A percentile compares a stretch with the other conserved stretches of the same genome.
These are phyloP conservation scores for Botryotinia globosa DNA, from an alignment of 2,329 filamentous ascomycete species.

Conservation along the genomic window DNA sequence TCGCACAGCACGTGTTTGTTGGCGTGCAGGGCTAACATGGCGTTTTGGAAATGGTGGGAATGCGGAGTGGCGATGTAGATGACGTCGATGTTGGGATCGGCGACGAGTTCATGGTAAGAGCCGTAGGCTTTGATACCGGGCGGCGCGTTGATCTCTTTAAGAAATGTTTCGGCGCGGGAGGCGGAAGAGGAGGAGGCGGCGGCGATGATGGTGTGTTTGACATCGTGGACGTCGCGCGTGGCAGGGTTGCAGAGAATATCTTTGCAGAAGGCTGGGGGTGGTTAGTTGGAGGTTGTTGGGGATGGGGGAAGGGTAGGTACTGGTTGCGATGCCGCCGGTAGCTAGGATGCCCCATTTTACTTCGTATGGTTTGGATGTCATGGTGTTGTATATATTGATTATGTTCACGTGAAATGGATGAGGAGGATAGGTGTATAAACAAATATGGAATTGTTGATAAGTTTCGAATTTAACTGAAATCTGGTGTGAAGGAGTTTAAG, in stretches of 20 bases:
- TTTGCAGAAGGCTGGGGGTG: constrained; percentile 51
- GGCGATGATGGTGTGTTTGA: constrained; percentile 61
- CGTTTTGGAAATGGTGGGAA: constrained; percentile 71
- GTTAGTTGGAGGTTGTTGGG: constrained; percentile 13
- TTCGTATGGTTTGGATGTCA: constrained; percentile 33
- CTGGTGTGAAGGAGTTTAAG: neutral
- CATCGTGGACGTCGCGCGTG: constrained; percentile 56
- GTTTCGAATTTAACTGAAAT: neutral
- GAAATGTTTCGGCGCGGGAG: constrained; percentile 58
- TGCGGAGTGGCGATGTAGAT: constrained; percentile 71
- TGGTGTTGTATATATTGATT: constrained; percentile 20
- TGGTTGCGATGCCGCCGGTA: constrained; percentile 40
- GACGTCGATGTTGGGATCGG: constrained; percentile 63
- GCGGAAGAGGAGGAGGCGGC: constrained; percentile 63
- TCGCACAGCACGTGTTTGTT: constrained; percentile 70
- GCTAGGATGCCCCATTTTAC: constrained; percentile 40
- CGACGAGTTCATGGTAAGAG: constrained; percentile 63
- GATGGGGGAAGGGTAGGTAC: constrained; percentile 24
- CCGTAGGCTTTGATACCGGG: constrained; percentile 61
- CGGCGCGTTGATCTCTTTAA: constrained; percentile 55
- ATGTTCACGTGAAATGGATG: neutral
- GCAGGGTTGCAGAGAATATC: constrained; percentile 62
- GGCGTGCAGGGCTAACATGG: constrained; percentile 60
- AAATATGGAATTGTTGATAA: too few relatives aligned
- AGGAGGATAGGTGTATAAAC: neutral